Evolutionary conservation across 257 asterid genomes (phyloP), one percentile per base, ranked within the genome.

Genomic region (Avicennia marina): DNA sequence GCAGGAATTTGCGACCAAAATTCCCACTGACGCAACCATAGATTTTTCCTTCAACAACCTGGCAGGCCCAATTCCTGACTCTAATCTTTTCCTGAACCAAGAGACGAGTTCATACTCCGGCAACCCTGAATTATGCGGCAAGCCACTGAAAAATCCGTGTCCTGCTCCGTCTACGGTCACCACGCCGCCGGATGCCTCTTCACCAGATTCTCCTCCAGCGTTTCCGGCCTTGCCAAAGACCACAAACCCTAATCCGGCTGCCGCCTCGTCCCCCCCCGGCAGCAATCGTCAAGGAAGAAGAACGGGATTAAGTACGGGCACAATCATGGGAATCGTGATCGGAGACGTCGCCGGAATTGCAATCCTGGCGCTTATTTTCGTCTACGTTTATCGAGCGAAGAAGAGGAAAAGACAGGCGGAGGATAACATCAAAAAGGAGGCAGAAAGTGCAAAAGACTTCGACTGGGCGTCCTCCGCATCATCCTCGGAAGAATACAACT

Each of bases 171-270:
- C 96, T 0, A 67, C 84, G 0, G 63, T 64, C 33, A 75, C 81
- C 2, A 52, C 72, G 2, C 62, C 66, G 0, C 89, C 89, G 1
- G 80, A 76, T 29, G 56, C 81, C 24, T 38, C 87, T 0, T 72
- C 55, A 11, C 77, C 82, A 6, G 83, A 69, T 7, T 89, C 94
- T n/a, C 93, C 96, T 0, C 91, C 97, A 4, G 98, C 98, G 24
- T 83, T 88, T 39, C 96, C 99, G 41, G 95, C 94, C 42, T 81
- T 84, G 7, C 99, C 99, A 0, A 75, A 85, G 15, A 65, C 89
- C 11, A 68, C 78, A 0, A 75, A 36, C 55, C 75, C 94, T 12
- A 71, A 50, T 60, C 85, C 90, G 0, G 74, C 56, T 0, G 43
- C 79, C 9, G 58, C 56, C 27, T 65, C 81, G 0, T 54, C 86